Base-by-base conservation (phyloP, 176 grass and related monocot genomes). In the Pharus latifolius region DNA sequence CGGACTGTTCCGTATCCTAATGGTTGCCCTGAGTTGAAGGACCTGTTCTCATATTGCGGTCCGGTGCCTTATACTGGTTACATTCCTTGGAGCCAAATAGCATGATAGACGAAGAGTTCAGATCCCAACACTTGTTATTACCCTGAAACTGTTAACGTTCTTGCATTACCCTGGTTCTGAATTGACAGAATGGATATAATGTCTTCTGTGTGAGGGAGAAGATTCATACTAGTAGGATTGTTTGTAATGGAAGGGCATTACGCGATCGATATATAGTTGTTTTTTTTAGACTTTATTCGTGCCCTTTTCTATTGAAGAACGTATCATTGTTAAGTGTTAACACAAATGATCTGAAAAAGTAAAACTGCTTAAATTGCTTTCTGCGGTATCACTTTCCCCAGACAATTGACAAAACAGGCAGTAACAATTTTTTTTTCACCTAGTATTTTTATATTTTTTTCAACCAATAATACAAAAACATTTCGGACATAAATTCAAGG, bases 1-100 rank as follows among this genome's bases (percentile, higher is more conserved):
- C 80, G 95, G 6, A 71, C 82, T 10, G 60, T 94, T 54, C 87
- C 87, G 2, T 94, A 99, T 28, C 95, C 87, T 7, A 48, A 79
- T 42, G 93, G 93, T 19, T 97, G 93, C 38, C 93, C 83, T 4
- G 89, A 97, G 42, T 38, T 97, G 60, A 92, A 90, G 75, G 80
- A 74, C 41, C 50, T 97, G 60, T 90, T 97, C 72, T 89, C 80
- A 53, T 92, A 92, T 68, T 92, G 93, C 18, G 90, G 87, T 2
- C 73, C 82, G 1, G 84, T 84, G 65, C 90, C 95, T 37, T 94
- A 76, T 65, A 75, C 90, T 7, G 95, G 82, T 7, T 77, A 75
- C 17, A 86, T 99, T 71, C 95, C 95, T 65, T 99, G 95, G 95
- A 78, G 20, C 23, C 52, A 83, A 64, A 1, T 86, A 80, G 32